Percentiles rank a stretch among this genome's conserved stretches.
Conservation (phyloP, 345 rosid species). For the Eutrema yunnanense region DNA sequence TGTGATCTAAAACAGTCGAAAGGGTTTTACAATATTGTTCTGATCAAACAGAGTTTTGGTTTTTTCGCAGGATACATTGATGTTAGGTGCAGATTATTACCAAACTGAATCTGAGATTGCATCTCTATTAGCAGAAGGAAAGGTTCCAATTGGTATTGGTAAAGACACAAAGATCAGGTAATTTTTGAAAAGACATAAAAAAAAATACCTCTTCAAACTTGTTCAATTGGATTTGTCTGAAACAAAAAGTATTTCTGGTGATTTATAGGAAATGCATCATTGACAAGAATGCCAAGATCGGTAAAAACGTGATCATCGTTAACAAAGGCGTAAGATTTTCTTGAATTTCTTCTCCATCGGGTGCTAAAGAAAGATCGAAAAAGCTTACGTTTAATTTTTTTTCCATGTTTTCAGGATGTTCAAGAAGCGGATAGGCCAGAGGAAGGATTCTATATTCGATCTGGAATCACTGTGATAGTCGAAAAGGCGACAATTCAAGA, state of each 20-base stretch:
- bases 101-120: conserved; percentile 71
- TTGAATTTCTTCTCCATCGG: background rate
- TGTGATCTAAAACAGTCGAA: background rate
- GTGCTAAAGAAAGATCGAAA: background rate
- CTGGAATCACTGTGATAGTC: conserved; percentile 69
- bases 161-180: conserved; percentile 58
- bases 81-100: conserved; percentile 87
- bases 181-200: conserved; percentile 2
- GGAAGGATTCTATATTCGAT: conserved; percentile 77
- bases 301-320: conserved; percentile 60
- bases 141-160: conserved; percentile 75
- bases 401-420: conserved; percentile 41
- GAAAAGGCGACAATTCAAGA: conserved; percentile 56
- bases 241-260: background rate
- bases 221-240: background rate
- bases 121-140: conserved; percentile 47
- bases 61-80: conserved; percentile 55
- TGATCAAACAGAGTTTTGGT: background rate
- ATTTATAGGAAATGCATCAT: conserved; percentile 71
- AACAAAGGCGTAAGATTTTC: conserved; percentile 66
- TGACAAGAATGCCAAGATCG: conserved; percentile 76
- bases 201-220: background rate
- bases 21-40: background rate
- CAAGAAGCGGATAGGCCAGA: conserved; percentile 74
- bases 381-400: background rate